phyloP scores from a whole-genome alignment of 768 basidiomycete species.

The Serendipita sp. region DNA sequence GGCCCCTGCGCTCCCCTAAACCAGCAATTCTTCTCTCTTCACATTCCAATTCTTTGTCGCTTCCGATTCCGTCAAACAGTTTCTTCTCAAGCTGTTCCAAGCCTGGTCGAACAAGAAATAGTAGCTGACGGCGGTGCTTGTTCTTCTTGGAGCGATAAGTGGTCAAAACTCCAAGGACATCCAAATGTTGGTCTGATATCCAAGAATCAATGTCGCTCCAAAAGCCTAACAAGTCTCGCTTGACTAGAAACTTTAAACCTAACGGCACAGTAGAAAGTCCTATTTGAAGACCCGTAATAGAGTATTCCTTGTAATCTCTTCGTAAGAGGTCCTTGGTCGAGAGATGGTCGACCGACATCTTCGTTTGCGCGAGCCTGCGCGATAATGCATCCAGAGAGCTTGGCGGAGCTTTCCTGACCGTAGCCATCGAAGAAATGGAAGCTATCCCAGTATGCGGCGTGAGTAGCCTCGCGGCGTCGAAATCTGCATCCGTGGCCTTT shows the following conservation, averaged over 20 bases:
- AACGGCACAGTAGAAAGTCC: conserved; percentile 78
- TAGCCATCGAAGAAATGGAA: conserved; percentile 15
- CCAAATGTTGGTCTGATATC: conserved; percentile 49
- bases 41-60: conserved; percentile 13
- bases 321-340: conserved; percentile 63
- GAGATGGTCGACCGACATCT: conserved; percentile 52
- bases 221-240: conserved; percentile 23
- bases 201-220: conserved; percentile 31
- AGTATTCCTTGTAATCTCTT: conserved; percentile 92
- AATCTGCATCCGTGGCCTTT: conserved; percentile 56
- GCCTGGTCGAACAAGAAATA: conserved; percentile 12
- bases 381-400: conserved; percentile 35
- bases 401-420: conserved; percentile 23
- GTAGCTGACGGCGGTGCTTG: conserved; percentile 19
- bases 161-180: conserved; percentile 67
- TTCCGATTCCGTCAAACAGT: conserved; percentile 13
- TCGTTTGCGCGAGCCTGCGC: conserved; percentile 36
- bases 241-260: conserved; percentile 28
- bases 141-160: conserved; percentile 36
- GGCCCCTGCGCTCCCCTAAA: conserved; percentile 21
- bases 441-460: conserved; percentile 35
- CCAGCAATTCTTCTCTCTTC: conserved; percentile 16
- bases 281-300: conserved; percentile 36
- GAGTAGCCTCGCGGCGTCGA: conserved; percentile 47
- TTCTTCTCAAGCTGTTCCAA: conserved; percentile 10